Percentiles rank a stretch among this genome's conserved stretches.
These are phyloP conservation scores for Theileria orientalis DNA, from an alignment of 169 alveolate genomes.

Conservation along the genomic window DNA sequence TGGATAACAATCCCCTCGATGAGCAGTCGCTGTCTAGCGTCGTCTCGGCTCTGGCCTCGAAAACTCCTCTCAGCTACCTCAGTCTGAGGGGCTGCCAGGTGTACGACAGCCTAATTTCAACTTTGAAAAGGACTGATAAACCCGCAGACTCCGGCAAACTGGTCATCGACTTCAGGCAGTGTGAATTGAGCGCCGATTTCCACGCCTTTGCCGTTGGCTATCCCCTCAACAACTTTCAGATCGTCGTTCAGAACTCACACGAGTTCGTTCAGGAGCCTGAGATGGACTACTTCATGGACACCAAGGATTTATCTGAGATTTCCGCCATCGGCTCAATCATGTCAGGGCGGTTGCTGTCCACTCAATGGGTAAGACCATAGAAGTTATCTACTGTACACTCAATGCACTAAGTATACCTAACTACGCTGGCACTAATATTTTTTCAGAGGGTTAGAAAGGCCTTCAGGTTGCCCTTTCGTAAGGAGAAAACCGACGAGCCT, in stretches of 20 bases:
- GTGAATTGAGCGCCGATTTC: neutral
- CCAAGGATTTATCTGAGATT: conserved; percentile 8
- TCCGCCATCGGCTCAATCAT: conserved; percentile 12
- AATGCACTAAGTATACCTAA: neutral
- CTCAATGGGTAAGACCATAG: conserved; percentile 17
- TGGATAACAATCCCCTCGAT: conserved; percentile 53
- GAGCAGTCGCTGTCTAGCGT: neutral
- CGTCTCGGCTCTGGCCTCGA: neutral
- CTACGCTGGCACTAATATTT: neutral
- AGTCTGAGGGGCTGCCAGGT: conserved; percentile 45
- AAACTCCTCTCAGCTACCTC: conserved; percentile 10
- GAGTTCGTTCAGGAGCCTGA: conserved; percentile 2
- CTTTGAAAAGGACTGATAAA: conserved; percentile 1
- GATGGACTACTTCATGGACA: conserved; percentile 45
- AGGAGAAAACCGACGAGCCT: neutral
- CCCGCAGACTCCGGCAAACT: neutral
- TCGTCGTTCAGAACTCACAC: conserved; percentile 3
- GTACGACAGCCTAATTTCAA: conserved; percentile 6
- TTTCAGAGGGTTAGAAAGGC: conserved; percentile 8
- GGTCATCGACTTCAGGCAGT: conserved; percentile 26
- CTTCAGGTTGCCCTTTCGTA: neutral
- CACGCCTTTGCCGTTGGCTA: conserved; percentile 8
- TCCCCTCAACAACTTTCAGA: conserved; percentile 46
- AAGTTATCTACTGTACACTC: neutral
- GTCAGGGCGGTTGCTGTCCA: conserved; percentile 40